phyloP scores from a whole-genome alignment of 1,284 basidiomycete species.

The Megacollybia platyphylla region DNA sequence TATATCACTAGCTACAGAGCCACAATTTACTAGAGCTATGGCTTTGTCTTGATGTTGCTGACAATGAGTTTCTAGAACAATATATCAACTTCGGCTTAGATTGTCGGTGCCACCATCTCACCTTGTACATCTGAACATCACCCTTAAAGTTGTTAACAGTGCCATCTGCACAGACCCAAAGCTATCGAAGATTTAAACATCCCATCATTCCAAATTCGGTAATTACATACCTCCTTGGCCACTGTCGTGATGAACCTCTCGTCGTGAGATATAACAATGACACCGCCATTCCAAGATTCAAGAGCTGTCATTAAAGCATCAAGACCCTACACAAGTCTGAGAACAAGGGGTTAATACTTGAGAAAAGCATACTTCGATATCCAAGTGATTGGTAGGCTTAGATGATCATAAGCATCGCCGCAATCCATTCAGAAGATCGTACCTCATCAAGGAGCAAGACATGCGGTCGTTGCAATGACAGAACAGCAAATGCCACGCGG shows the following conservation, averaged over 20 bases:
- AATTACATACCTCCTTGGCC: conserved; percentile 49
- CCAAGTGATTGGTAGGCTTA: conserved; percentile 94
- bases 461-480: conserved; percentile 83
- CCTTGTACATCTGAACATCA: conserved; percentile 90
- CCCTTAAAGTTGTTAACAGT: conserved; percentile 80
- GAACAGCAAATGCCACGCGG: conserved; percentile 89
- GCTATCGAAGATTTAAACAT: conserved; percentile 23
- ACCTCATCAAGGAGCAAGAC: conserved; percentile 86
- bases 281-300: conserved; percentile 90
- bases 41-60: conserved; percentile 62
- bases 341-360: background rate
- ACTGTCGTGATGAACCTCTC: conserved; percentile 84
- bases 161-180: conserved; percentile 86
- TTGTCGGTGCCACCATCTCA: background rate
- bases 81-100: conserved; percentile 7
- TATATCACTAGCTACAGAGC: too few species aligned
- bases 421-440: conserved; percentile 9
- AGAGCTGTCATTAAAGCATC: conserved; percentile 91
- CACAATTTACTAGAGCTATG: conserved; percentile 16
- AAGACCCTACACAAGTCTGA: conserved; percentile 47
- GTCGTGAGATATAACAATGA: conserved; percentile 90
- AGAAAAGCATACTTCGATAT: conserved; percentile 62
- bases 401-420: conserved; percentile 5
- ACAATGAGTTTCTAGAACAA: conserved; percentile 58
- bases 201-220: conserved; percentile 1